Percentiles rank a stretch among this genome's conserved stretches.
Conservation (phyloP, 805 yeast genomes). For the Candida lessepsii region DNA sequence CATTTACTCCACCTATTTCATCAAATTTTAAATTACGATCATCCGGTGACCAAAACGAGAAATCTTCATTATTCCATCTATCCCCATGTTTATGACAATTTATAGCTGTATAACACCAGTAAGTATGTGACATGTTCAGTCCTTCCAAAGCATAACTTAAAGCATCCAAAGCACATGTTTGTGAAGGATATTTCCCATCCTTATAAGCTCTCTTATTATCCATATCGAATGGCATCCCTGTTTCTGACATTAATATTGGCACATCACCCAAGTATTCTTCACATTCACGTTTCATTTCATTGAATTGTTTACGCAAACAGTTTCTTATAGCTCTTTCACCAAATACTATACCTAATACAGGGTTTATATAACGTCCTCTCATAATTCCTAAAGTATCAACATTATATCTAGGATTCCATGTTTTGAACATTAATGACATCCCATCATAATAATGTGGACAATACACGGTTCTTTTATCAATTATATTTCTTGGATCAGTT, state of each 20-base stretch:
- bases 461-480: constrained; percentile 65
- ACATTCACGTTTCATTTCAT: constrained; percentile 67
- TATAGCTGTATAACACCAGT: constrained; percentile 78
- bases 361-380: constrained; percentile 72
- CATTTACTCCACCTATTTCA: constrained; percentile 14
- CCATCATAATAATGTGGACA: constrained; percentile 96
- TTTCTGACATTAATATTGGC: constrained; percentile 84
- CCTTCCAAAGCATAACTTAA: constrained; percentile 76
- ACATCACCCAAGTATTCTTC: constrained; percentile 58
- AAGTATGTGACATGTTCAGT: constrained; percentile 65
- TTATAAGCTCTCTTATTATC: constrained; percentile 70
- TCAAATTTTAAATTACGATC: constrained; percentile 38
- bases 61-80: constrained; percentile 90
- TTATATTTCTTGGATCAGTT: constrained; percentile 43
- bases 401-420: constrained; percentile 80
- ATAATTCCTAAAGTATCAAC: constrained; percentile 89
- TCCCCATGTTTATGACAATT: constrained; percentile 89
- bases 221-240: constrained; percentile 98
- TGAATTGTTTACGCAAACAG: constrained; percentile 66
- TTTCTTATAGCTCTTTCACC: constrained; percentile 80
- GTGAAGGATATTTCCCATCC: constrained; percentile 67
- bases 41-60: constrained; percentile 79
- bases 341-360: constrained; percentile 70
- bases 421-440: constrained; percentile 84
- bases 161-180: constrained; percentile 83